phyloP scores from a whole-genome alignment of 2,329 filamentous ascomycete species.

The Aspergillus sp. region DNA sequence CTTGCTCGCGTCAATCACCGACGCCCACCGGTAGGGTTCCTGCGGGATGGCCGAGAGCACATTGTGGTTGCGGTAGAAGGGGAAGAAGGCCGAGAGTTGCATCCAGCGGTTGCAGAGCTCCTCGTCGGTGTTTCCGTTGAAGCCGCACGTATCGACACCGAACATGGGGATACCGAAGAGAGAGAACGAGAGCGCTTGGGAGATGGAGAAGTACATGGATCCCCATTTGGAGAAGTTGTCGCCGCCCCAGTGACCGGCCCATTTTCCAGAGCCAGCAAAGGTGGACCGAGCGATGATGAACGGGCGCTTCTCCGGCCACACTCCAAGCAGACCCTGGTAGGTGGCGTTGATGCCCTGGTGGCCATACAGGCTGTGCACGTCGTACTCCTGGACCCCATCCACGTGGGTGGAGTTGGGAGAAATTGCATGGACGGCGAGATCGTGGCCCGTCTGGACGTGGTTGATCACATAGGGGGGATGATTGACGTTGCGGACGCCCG shows the following conservation, averaged over 20 bases:
- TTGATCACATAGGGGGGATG: conserved; percentile 76
- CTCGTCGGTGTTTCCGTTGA: conserved; percentile 64
- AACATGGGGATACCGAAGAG: conserved; percentile 78
- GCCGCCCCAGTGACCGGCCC: conserved; percentile 79
- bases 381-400: conserved; percentile 73
- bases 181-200: conserved; percentile 72
- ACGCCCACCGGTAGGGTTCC: conserved; percentile 70
- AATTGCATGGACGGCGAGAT: conserved; percentile 70
- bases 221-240: conserved; percentile 71
- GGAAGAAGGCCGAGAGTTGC: conserved; percentile 71
- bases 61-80: conserved; percentile 79
- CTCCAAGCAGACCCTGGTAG: conserved; percentile 64
- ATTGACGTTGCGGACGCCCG: conserved; percentile 64
- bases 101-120: conserved; percentile 75
- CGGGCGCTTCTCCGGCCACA: conserved; percentile 68
- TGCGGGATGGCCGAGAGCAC: conserved; percentile 59
- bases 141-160: conserved; percentile 68
- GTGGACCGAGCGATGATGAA: conserved; percentile 84
- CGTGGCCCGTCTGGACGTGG: conserved; percentile 62
- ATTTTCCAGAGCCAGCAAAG: conserved; percentile 73
- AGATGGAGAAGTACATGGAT: conserved; percentile 74
- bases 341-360: conserved; percentile 75
- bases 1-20: conserved; percentile 62
- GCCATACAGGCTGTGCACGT: conserved; percentile 78
- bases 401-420: conserved; percentile 75